Evolutionary conservation across 495 filamentous ascomycete genomes (phyloP).

Genomic region (Annulohypoxylon bovei): DNA sequence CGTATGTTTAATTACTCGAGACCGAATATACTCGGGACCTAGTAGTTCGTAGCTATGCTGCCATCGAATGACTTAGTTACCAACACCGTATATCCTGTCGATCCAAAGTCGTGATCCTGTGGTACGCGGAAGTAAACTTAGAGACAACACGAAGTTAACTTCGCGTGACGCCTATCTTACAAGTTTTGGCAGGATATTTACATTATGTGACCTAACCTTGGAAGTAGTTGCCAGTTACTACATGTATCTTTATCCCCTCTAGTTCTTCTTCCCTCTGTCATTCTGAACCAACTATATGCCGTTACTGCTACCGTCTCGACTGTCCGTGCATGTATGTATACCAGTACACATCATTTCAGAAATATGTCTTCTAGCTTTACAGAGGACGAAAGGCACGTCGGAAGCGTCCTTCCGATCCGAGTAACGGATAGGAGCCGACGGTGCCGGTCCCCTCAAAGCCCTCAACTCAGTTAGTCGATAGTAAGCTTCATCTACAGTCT

Average conservation of each 20-base stretch:
- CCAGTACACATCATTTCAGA: not conserved
- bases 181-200: not conserved
- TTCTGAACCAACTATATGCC: not conserved
- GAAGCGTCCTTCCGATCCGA: not conserved
- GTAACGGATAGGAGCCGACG: not conserved
- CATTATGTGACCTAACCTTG: not conserved
- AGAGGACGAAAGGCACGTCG: conserved; percentile 6
- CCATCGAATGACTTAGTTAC: not conserved
- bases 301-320: not conserved
- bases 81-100: not conserved
- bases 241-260: not conserved
- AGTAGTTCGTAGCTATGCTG: not conserved
- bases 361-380: conserved; percentile 2
- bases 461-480: conserved; percentile 11
- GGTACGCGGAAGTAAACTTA: not conserved
- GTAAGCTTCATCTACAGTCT: conserved; percentile 26
- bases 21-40: not conserved
- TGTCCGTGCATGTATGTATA: not conserved
- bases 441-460: not conserved
- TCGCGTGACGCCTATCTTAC: not conserved
- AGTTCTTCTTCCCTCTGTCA: conserved; percentile 4
- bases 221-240: not conserved
- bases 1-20: conserved; percentile 10
- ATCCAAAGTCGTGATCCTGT: not conserved
- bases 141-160: not conserved